Evolutionary conservation across 176 grass and related monocot species (phyloP), one percentile per base, ranked within the genome.

Genomic region (Zea mays): DNA sequence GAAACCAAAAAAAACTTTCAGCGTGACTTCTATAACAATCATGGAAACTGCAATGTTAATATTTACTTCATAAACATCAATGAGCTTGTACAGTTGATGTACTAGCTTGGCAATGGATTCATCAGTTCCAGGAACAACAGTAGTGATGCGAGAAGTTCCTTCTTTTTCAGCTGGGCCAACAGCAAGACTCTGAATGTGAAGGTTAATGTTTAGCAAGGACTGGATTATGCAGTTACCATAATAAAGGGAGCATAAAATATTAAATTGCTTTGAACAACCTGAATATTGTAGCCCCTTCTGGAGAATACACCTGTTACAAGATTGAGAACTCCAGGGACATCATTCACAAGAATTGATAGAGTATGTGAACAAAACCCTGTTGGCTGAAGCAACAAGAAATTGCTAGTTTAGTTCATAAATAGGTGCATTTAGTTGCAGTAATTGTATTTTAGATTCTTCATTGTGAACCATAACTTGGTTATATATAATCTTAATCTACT

Each of bases 331-430:
- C 91, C 91, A 85, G 91, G 85, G 78, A 75, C 67, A 88, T 93
- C 91, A 87, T 90, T 93, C 68, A 93, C 91, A 69, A 93, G 88
- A 72, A 93, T 93, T 2, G 82, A 93, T 65, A 90, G 82, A 61
- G 91, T 93, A 77, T 93, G 91, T 73, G 91, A 93, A 88, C 91
- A 90, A 60, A 93, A 58, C 35, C 91, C 91, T 80, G 72, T 88
- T 38, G 87, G 43, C 91, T 93, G 71, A 66, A 89, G 41, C 58
- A 89, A 69, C 7, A 67, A 71, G 71, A 86, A 77, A 73, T 19
- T 50, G 6, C 5, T 50, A 67, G 48, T 72, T 83, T 65, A 83
- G 73, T 70, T 77, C 35, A 6, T 5, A 56, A 62, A 54, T 62
- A 59, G 63, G 8, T 64, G 15, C 9, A 76, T 81, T 81, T 5